These are phyloP conservation scores for Leccinum barrowsii DNA, from an alignment of 768 basidiomycete species.

Conservation along the genomic window DNA sequence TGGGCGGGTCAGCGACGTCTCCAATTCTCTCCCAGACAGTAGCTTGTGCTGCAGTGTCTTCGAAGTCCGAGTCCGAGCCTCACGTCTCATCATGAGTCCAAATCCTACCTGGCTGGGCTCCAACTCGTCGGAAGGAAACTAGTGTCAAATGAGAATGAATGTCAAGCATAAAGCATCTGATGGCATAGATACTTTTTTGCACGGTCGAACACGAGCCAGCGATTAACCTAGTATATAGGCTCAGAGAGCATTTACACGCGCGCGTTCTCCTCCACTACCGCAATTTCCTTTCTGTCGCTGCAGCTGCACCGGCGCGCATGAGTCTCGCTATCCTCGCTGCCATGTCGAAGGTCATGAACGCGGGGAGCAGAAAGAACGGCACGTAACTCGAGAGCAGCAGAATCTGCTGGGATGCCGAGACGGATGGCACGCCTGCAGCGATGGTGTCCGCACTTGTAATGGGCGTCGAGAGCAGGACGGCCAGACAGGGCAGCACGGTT, in stretches of 20 bases:
- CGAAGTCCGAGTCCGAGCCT: too few relatives aligned
- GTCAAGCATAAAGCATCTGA: background rate
- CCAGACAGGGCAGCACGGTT: conserved; percentile 71
- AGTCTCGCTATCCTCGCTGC: conserved; percentile 37
- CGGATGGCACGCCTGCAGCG: conserved; percentile 31
- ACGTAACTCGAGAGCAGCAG: conserved; percentile 67
- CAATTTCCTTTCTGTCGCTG: conserved; percentile 12
- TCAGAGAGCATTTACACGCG: background rate
- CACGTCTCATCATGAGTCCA: too few relatives aligned
- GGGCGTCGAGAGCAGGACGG: conserved; percentile 54
- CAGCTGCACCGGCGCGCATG: conserved; percentile 25
- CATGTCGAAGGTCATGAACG: conserved; percentile 76
- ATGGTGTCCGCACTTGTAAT: conserved; percentile 33
- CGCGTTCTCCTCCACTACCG: conserved; percentile 5
- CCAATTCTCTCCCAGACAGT: too few relatives aligned
- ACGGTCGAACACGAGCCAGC: background rate
- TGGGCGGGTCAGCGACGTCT: too few relatives aligned
- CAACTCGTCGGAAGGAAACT: too few relatives aligned
- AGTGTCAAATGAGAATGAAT: too few relatives aligned
- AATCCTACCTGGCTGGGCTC: too few relatives aligned
- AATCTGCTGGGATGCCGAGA: conserved; percentile 50
- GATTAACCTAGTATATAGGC: background rate
- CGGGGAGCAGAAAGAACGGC: conserved; percentile 70
- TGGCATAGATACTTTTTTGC: background rate
- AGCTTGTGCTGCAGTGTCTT: too few relatives aligned